These are phyloP conservation scores for Akebia trifoliata DNA, from an alignment of 164 flowering plant species.

Conservation along the genomic window DNA sequence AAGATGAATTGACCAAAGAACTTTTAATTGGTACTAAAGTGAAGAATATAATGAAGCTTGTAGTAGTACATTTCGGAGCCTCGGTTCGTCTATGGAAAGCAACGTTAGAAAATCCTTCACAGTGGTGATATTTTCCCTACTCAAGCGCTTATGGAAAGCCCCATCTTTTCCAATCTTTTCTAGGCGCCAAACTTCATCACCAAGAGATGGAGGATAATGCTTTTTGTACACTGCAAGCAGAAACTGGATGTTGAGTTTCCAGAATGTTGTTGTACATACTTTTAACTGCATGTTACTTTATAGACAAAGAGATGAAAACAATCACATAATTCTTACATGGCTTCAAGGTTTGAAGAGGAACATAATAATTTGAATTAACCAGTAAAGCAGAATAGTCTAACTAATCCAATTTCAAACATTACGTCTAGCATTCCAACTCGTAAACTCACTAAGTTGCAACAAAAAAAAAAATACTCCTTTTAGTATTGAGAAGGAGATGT, in stretches of 20 bases:
- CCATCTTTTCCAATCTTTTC: constrained; percentile 90
- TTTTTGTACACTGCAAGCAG: constrained; percentile 67
- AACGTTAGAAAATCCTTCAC: constrained; percentile 65
- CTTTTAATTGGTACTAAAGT: neutral
- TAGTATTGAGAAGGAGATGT: too few relatives aligned
- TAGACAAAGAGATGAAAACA: neutral
- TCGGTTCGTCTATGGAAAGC: constrained; percentile 40
- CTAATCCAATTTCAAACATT: neutral
- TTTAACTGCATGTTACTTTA: neutral
- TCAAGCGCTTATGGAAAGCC: constrained; percentile 67
- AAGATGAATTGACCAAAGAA: neutral
- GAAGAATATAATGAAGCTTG: neutral
- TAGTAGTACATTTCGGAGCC: constrained; percentile 46
- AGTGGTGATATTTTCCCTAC: constrained; percentile 34
- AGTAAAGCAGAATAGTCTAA: neutral
- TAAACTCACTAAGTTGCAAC: neutral
- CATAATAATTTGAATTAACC: too few relatives aligned
- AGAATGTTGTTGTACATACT: neutral
- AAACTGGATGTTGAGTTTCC: constrained; percentile 5
- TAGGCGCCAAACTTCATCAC: constrained; percentile 82
- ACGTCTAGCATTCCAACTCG: neutral
- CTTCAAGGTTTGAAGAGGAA: too few relatives aligned
- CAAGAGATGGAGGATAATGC: constrained; percentile 69
- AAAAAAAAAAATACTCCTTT: too few relatives aligned
- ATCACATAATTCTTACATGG: too few relatives aligned